Conservation (phyloP, 495 filamentous ascomycete species). For the Penicillium robsamsonii region DNA sequence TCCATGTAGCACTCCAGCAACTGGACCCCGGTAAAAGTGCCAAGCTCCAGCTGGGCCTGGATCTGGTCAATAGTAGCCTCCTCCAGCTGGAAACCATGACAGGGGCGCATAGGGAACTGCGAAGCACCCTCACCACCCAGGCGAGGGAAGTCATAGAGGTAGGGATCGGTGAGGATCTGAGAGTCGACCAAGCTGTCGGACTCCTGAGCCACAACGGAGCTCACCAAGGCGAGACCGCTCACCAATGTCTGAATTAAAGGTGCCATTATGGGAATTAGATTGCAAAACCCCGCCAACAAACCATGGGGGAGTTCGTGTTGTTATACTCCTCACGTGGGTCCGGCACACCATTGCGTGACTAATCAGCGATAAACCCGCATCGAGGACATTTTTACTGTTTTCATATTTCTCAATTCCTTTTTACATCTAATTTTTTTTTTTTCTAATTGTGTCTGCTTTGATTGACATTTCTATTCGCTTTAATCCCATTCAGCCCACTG, state of each 20-base stretch:
- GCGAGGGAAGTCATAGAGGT: constrained; percentile 44
- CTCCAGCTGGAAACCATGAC: constrained; percentile 59
- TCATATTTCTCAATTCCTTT: too few species aligned
- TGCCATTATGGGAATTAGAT: constrained; percentile 19
- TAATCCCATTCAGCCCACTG: neutral
- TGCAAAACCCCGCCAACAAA: constrained; percentile 17
- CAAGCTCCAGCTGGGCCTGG: constrained; percentile 41
- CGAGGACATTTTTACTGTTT: neutral
- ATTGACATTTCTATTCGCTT: neutral
- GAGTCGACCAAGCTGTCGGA: constrained; percentile 29
- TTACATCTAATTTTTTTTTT: neutral
- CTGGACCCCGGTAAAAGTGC: constrained; percentile 47
- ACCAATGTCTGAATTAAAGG: constrained; percentile 20
- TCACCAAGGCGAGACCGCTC: constrained; percentile 24
- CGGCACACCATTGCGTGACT: neutral
- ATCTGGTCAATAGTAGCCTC: constrained; percentile 60
- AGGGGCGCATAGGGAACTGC: constrained; percentile 59
- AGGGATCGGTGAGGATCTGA: constrained; percentile 35
- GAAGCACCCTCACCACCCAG: constrained; percentile 30
- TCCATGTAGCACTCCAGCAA: constrained; percentile 53
- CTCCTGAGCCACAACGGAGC: constrained; percentile 21
- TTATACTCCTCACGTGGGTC: constrained; percentile 10
- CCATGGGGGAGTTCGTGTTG: constrained; percentile 13
- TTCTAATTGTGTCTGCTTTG: neutral
- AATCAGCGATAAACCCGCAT: neutral